Evolutionary conservation across 2,329 filamentous ascomycete genomes (phyloP).

Genomic region (Furcasterigmium sp.): DNA sequence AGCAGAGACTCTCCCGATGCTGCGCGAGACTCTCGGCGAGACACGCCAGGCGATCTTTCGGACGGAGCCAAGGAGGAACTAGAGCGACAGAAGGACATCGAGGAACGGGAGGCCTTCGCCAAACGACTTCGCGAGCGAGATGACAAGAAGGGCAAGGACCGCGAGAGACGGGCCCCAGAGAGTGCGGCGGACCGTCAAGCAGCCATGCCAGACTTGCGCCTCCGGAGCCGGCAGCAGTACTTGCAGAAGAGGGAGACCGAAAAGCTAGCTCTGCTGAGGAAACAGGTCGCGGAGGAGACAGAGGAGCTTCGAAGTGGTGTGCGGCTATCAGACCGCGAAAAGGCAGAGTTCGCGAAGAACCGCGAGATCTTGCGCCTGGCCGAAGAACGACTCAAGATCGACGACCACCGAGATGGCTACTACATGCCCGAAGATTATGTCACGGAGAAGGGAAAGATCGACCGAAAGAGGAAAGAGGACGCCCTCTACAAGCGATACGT

Average conservation of each 20-base stretch:
- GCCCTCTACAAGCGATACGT: conserved; percentile 88
- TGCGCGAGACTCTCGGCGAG: no score
- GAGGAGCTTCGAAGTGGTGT: conserved; percentile 74
- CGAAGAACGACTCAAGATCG: conserved; percentile 79
- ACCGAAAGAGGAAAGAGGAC: conserved; percentile 81
- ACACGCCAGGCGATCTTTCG: conserved; percentile 40
- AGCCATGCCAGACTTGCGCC: conserved; percentile 73
- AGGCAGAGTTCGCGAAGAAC: conserved; percentile 84
- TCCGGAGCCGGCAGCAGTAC: conserved; percentile 86
- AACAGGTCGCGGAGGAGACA: conserved; percentile 85
- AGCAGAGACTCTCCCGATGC: background rate
- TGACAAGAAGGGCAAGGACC: conserved; percentile 63
- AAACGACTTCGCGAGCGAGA: conserved; percentile 69
- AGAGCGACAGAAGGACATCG: conserved; percentile 60
- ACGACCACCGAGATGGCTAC: conserved; percentile 90
- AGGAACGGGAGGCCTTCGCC: conserved; percentile 76
- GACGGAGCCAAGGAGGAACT: conserved; percentile 54
- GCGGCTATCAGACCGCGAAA: conserved; percentile 70
- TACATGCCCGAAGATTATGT: conserved; percentile 92
- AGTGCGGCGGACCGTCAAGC: conserved; percentile 61
- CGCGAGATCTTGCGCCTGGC: conserved; percentile 75
- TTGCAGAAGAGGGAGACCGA: conserved; percentile 88
- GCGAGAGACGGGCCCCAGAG: conserved; percentile 49
- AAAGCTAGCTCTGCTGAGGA: conserved; percentile 76
- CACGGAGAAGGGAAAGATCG: conserved; percentile 86